Evolutionary conservation across 306 rosid genomes (phyloP).

Genomic region (Neltuma alba): DNA sequence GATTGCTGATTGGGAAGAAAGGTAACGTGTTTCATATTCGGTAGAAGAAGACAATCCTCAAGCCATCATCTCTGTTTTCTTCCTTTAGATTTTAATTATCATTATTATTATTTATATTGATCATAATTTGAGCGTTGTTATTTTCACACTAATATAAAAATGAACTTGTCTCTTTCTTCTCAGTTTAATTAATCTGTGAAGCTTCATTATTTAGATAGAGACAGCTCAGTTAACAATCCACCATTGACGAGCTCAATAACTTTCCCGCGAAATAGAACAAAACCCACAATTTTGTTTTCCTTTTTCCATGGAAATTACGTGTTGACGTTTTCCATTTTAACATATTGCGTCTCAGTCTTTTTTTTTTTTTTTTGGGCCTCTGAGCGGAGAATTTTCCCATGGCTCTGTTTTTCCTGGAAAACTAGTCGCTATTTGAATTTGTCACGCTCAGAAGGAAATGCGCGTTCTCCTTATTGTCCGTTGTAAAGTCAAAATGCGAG

Average conservation of each 20-base stretch:
- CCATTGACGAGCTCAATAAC: constrained; percentile 48
- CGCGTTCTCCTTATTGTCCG: constrained; percentile 40
- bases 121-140: neutral
- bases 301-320: neutral
- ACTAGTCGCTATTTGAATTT: constrained; percentile 4
- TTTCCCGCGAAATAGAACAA: constrained; percentile 45
- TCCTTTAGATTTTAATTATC: neutral
- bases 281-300: neutral
- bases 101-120: neutral
- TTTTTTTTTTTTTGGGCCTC: too few relatives aligned
- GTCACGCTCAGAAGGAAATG: constrained; percentile 34
- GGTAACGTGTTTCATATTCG: constrained; percentile 7
- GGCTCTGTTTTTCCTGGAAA: constrained; percentile 17
- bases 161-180: neutral
- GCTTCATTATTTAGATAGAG: constrained; percentile 28
- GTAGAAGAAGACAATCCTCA: neutral
- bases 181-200: neutral
- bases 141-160: neutral
- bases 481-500: constrained; percentile 48
- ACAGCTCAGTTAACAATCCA: constrained; percentile 6
- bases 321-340: neutral
- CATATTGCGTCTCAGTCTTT: neutral
- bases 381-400: neutral
- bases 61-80: neutral
- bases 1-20: neutral